Evolutionary conservation across 257 asterid genomes (phyloP).

Genomic region (Eustoma russellianum): DNA sequence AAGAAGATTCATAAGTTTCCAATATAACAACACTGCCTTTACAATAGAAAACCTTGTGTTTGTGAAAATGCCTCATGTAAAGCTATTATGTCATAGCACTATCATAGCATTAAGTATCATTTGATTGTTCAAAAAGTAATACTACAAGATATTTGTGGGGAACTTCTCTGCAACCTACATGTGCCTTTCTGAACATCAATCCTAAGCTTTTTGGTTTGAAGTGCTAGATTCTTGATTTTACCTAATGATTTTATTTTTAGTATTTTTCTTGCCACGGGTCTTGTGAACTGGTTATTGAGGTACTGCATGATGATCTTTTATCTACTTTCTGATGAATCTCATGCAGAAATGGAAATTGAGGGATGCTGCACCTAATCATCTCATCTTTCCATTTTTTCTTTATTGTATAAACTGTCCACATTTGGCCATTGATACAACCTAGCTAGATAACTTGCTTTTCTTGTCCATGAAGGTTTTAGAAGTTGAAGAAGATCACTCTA

Average conservation of each 20-base stretch:
- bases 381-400: not conserved
- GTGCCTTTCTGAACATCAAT: no score
- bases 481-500: conserved; percentile 31
- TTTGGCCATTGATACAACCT: conserved; percentile 8
- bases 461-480: conserved; percentile 13
- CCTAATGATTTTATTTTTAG: no score
- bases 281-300: not conserved
- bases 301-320: not conserved
- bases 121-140: no score
- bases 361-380: not conserved
- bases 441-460: not conserved
- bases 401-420: not conserved
- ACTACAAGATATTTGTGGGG: no score
- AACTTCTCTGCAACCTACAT: no score
- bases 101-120: no score
- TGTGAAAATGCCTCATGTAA: no score
- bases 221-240: not conserved
- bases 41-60: not conserved
- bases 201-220: not conserved
- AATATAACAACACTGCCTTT: not conserved
- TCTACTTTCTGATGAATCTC: not conserved
- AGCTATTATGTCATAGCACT: no score
- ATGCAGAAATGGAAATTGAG: not conserved
- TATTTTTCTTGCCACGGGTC: no score
- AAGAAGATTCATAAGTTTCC: not conserved